Evolutionary conservation across 805 yeast species (phyloP).

Genomic region (Nakazawaea siamensis): DNA sequence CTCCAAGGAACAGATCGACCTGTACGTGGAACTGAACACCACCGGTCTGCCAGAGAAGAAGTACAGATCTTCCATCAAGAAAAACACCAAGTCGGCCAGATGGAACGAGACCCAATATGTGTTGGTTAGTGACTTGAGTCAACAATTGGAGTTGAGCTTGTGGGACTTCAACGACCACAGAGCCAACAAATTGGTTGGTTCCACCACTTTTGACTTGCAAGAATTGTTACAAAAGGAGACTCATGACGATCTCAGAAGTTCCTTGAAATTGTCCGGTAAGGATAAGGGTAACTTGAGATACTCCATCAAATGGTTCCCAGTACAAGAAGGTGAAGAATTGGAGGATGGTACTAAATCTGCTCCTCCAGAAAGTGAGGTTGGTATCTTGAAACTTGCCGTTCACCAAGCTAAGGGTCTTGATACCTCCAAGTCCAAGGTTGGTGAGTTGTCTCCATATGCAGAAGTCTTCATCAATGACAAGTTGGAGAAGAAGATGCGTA

Average conservation of each 20-base stretch:
- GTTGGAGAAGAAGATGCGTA: constrained; percentile 48
- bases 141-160: constrained; percentile 46
- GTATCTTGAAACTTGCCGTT: constrained; percentile 58
- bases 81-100: constrained; percentile 45
- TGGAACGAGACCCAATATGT: constrained; percentile 62
- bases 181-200: constrained; percentile 44
- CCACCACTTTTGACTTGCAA: constrained; percentile 45
- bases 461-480: constrained; percentile 54
- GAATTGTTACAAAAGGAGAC: constrained; percentile 49
- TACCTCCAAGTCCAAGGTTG: constrained; percentile 38
- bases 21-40: constrained; percentile 42
- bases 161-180: constrained; percentile 48
- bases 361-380: constrained; percentile 57
- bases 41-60: constrained; percentile 31
- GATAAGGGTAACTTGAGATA: constrained; percentile 52
- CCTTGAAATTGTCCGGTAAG: constrained; percentile 40
- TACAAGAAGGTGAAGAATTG: constrained; percentile 32
- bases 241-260: constrained; percentile 33
- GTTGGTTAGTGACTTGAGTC: constrained; percentile 47
- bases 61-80: constrained; percentile 48
- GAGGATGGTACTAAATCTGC: constrained; percentile 42
- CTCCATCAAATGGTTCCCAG: constrained; percentile 45
- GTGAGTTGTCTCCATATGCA: constrained; percentile 58
- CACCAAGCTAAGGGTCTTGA: constrained; percentile 57
- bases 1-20: constrained; percentile 42